Conservation (phyloP, 148 eudicot species). For the Cornus kousa region DNA sequence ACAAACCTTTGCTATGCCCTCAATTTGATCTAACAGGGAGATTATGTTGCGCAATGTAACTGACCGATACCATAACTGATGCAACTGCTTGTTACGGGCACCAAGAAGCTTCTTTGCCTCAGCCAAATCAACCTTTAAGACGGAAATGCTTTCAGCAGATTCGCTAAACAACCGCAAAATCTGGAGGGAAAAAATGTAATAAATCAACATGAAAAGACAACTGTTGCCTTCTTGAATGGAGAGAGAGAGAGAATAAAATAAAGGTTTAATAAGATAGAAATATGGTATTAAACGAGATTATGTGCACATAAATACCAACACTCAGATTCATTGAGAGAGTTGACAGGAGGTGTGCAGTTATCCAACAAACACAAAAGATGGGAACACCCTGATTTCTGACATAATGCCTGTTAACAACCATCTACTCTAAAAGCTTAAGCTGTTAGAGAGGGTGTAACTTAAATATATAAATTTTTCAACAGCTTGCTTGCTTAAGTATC, state of each 20-base stretch:
- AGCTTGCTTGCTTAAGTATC: no score
- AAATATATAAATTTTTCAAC: no score
- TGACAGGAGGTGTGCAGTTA: neutral
- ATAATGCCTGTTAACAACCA: no score
- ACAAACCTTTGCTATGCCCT: conserved; percentile 87
- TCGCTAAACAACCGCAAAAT: conserved; percentile 96
- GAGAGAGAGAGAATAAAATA: no score
- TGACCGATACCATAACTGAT: conserved; percentile 97
- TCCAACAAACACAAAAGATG: neutral
- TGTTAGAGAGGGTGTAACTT: no score
- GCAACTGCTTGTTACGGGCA: conserved; percentile 91
- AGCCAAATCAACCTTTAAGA: conserved; percentile 72
- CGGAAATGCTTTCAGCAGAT: conserved; percentile 80
- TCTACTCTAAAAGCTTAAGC: no score
- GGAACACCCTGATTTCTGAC: no score
- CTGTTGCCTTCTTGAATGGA: neutral
- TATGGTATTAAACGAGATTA: no score
- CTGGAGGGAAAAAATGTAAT: conserved; percentile 36
- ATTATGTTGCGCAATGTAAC: conserved; percentile 96
- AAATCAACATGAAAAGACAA: neutral
- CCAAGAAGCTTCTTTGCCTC: conserved; percentile 88
- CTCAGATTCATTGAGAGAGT: neutral
- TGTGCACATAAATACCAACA: neutral
- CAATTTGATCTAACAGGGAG: conserved; percentile 91
- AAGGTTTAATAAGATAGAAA: no score